Base-by-base conservation (phyloP, 2,329 filamentous ascomycete species). In the Diaporthe vexans region DNA sequence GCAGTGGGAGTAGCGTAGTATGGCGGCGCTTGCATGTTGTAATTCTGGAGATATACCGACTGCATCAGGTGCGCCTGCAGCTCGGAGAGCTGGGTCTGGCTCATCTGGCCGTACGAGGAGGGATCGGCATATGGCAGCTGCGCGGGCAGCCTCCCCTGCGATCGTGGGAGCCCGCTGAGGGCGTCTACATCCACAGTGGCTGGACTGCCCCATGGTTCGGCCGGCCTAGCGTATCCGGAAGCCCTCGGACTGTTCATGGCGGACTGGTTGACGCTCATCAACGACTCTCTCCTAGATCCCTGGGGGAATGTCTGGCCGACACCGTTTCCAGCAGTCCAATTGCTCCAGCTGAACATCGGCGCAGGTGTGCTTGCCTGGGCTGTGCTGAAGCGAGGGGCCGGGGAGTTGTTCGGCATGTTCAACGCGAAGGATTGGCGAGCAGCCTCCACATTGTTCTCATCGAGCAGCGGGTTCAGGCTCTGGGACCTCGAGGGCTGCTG, bases 1-100 rank as follows among this genome's bases (percentile, higher is more conserved):
- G 68, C 74, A 21, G 61, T 76, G 21, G 74, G 72, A n/a, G 74
- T 35, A 26, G 74, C 43, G 61, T 57, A 76, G 72, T 70, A 74
- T 5, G 61, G 69, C 17, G 72, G 74, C 15, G 48, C 19, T 46
- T 57, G 48, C 61, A 76, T 56, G 40, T 48, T 35, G 43, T 76
- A 76, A 17, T 26, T 48, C 21, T 48, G 54, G 8, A 65, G 74
- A 17, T 56, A 29, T 29, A 74, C 57, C 57, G 69, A 61, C n/a
- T 75, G 68, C 48, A 75, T 63, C 40, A 75, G 24, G 2, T 75
- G 74, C 10, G 54, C 46, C 24, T 57, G 59, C 10, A 72, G 26
- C 21, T 61, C 54, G 24, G 29, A 29, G 17, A 58, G 17, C 46
- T 26, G 33, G 48, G 3, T 26, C 46, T 29, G 63, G 29, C 26